These are phyloP conservation scores for Lactarius sanguifluus DNA, from an alignment of 768 basidiomycete species.

Conservation along the genomic window DNA sequence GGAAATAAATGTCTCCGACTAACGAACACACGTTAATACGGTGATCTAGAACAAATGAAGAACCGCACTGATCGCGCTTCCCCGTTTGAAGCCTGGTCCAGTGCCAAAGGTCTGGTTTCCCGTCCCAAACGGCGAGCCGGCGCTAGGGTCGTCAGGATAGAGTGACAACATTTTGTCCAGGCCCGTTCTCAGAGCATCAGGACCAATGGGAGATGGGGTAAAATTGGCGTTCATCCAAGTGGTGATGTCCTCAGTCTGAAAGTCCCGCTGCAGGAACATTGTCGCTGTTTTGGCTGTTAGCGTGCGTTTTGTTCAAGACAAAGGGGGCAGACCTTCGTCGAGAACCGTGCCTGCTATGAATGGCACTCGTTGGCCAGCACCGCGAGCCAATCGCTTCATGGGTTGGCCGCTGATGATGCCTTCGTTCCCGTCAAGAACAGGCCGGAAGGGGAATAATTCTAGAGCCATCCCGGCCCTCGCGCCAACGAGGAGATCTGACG, in stretches of 20 bases:
- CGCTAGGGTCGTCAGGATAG: conserved; percentile 44
- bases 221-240: conserved; percentile 21
- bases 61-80: conserved; percentile 35
- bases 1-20: conserved; percentile 44
- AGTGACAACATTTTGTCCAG: conserved; percentile 37
- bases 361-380: conserved; percentile 42
- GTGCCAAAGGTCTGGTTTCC: conserved; percentile 48
- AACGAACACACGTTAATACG: background rate
- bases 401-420: conserved; percentile 44
- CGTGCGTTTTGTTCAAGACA: background rate
- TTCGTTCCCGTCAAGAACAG: conserved; percentile 44
- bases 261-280: conserved; percentile 35
- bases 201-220: conserved; percentile 26
- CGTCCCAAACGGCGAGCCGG: conserved; percentile 49
- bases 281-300: conserved; percentile 36
- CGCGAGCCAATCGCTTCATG: conserved; percentile 36
- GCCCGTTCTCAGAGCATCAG: conserved; percentile 26
- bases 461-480: conserved; percentile 32
- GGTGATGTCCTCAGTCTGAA: conserved; percentile 12
- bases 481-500: conserved; percentile 26
- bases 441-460: conserved; percentile 39
- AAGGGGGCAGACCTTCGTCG: conserved; percentile 44
- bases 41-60: background rate
- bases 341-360: conserved; percentile 47
- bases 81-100: conserved; percentile 41